Percentiles rank a stretch among this genome's conserved stretches.
phyloP scores from a whole-genome alignment of 2,329 filamentous ascomycete genomes.

The Colletotrichum destructivum region DNA sequence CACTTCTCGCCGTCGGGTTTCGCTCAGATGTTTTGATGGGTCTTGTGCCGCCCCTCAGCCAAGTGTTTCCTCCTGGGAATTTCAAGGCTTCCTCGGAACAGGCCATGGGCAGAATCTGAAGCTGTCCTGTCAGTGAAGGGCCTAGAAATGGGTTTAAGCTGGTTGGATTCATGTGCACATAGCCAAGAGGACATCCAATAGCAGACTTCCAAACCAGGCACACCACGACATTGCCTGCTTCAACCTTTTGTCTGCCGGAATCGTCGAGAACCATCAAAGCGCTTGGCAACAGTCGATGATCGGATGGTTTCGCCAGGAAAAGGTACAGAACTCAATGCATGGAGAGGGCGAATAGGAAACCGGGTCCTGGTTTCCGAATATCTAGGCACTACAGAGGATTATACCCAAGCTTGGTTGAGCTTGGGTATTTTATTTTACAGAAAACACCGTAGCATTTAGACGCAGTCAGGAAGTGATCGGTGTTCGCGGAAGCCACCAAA shows the following conservation, averaged over 20 bases:
- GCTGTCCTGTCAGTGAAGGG: not conserved
- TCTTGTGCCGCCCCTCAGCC: not conserved
- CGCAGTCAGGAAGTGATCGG: not conserved
- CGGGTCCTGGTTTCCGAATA: not conserved
- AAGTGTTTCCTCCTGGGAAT: slow-evolving; percentile 2
- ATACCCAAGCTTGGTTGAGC: not conserved
- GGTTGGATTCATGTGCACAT: not conserved
- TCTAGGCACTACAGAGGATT: not conserved
- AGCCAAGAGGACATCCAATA: not conserved
- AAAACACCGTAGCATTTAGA: not conserved
- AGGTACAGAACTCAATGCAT: not conserved
- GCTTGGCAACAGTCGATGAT: not conserved
- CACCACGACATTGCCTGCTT: slow-evolving; percentile 5
- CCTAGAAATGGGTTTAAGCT: not conserved
- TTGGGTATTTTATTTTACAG: not conserved
- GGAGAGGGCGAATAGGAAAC: not conserved
- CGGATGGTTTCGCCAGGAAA: not conserved
- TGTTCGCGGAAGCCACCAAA: not conserved
- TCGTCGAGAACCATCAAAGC: not conserved
- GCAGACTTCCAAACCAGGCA: not conserved
- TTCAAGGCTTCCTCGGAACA: slow-evolving; percentile 19
- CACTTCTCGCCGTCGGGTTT: not conserved
- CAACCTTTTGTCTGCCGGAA: slow-evolving; percentile 1
- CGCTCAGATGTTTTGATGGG: not conserved
- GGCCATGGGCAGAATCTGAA: not conserved